A percentile compares a stretch with the other conserved stretches of the same genome.
Evolutionary conservation across 1,284 basidiomycete species (phyloP).

Genomic region (Ustilago lituana): DNA sequence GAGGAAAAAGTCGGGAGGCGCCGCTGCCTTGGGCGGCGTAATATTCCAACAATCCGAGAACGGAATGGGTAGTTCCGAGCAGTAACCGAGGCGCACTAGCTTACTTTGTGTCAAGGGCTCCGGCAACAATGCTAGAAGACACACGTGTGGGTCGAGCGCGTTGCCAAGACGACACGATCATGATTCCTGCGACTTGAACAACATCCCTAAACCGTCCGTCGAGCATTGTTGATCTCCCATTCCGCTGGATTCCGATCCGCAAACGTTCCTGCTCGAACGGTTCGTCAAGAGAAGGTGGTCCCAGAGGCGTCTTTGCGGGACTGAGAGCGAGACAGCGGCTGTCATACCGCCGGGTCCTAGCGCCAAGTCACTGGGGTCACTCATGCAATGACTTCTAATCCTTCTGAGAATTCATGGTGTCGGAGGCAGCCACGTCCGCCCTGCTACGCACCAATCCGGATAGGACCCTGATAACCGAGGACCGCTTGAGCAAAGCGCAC

Average conservation of each 20-base stretch:
- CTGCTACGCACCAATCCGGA: no score
- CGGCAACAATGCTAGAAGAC: slow-evolving; percentile 6
- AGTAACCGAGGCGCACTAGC: slow-evolving; percentile 39
- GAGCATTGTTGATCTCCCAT: neutral
- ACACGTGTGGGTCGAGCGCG: no score
- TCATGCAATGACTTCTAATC: no score
- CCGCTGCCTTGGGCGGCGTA: slow-evolving; percentile 3
- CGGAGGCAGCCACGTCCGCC: no score
- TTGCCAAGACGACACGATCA: no score
- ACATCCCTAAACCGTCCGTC: neutral
- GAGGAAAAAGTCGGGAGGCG: slow-evolving; percentile 5
- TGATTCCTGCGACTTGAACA: neutral
- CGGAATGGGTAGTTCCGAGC: slow-evolving; percentile 29
- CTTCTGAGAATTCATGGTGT: no score
- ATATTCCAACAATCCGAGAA: slow-evolving; percentile 25
- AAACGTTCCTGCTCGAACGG: slow-evolving; percentile 2
- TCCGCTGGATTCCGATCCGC: neutral
- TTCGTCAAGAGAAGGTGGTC: no score
- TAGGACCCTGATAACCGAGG: no score
- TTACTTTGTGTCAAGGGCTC: slow-evolving; percentile 15
- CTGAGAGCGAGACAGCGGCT: neutral
- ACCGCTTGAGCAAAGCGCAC: no score
- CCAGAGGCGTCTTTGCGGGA: no score
- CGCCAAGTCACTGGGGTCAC: no score
- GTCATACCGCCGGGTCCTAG: slow-evolving; percentile 1